These are phyloP conservation scores for Talaromyces sp. DNA, from an alignment of 2,329 filamentous ascomycete species.

Conservation along the genomic window DNA sequence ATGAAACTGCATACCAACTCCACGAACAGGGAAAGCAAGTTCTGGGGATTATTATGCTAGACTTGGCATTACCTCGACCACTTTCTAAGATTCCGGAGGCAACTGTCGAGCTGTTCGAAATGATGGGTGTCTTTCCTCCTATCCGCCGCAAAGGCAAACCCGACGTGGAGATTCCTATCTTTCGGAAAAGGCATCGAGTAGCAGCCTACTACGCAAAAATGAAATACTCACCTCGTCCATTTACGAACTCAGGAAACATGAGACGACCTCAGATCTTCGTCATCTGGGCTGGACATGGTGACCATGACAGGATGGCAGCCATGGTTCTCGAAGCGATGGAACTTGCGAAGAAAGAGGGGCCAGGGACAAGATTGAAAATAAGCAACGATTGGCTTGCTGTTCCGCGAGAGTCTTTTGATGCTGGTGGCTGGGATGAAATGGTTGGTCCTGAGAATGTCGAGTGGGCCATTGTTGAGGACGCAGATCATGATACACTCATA, in stretches of 20 bases:
- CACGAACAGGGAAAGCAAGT: background rate
- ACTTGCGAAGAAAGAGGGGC: background rate
- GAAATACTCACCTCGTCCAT: conserved; percentile 1
- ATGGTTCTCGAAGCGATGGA: conserved; percentile 3
- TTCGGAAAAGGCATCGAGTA: background rate
- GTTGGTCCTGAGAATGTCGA: background rate
- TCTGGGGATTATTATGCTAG: conserved; percentile 3
- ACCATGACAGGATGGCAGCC: conserved; percentile 1
- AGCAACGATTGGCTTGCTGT: conserved; percentile 2
- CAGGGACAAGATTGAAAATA: background rate
- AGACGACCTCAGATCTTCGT: background rate
- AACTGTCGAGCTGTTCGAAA: background rate
- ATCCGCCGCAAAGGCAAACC: background rate
- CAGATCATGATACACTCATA: conserved; percentile 8
- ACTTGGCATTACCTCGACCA: conserved; percentile 2
- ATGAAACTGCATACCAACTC: conserved; percentile 5
- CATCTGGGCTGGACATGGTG: conserved; percentile 3
- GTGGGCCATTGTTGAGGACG: conserved; percentile 3
- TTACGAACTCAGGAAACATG: background rate
- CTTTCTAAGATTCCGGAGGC: conserved; percentile 3
- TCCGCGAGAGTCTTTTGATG: conserved; percentile 1
- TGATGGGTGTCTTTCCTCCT: background rate
- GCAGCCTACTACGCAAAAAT: conserved; percentile 4
- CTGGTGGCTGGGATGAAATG: conserved; percentile 6
- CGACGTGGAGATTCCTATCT: conserved; percentile 1